Base-by-base conservation (phyloP, 495 filamentous ascomycete species). In the Darksidea phi region DNA sequence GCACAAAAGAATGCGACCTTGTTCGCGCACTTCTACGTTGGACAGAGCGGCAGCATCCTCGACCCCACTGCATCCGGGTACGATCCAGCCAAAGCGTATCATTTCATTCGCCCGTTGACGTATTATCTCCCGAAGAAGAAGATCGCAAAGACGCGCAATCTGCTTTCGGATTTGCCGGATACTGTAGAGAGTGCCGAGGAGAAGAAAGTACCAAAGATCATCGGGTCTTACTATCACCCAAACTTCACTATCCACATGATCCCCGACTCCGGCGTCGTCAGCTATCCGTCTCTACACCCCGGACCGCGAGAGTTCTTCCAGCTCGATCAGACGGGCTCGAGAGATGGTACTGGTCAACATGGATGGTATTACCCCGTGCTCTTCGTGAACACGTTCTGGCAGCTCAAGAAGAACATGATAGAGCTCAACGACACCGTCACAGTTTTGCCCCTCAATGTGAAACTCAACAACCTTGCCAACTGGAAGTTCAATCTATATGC, bases 281-380 rank as follows among this genome's bases (percentile, higher is more conserved):
- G 75, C 28, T 91, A 83, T 57, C 77, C 79, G n/a, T 77, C 81
- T 54, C 75, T 89, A 54, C 88, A 90, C 54, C 88, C 89, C 0
- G 87, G 90, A 0, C 75, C 88, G 47, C 83, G 87, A 11, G 86
- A 91, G 68, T 90, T 88, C 69, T 73, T 96, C 1, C 82, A 84
- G 28, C 80, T 96, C 46, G 94, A 97, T 70, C 74, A 73, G 1
- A 89, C 71, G 61, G 88, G 79, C 71, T 89, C 80, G 59, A 76
- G 94, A 32, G 94, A 98, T 74, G 79, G 76, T 5, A 84, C 84
- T 5, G 94, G 94, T 6, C 82, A 91, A 72, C 92, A 97, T 75
- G 88, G 88, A 43, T 98, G 94, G 94, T 98, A 97, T 74, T 98
- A 94, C 71, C 94, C 94, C 4, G 85, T 96, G 54, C 73, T 96